Percentiles rank a stretch among this genome's conserved stretches.
phyloP scores from a whole-genome alignment of 2,329 filamentous ascomycete genomes.

The Alternaria sp. region DNA sequence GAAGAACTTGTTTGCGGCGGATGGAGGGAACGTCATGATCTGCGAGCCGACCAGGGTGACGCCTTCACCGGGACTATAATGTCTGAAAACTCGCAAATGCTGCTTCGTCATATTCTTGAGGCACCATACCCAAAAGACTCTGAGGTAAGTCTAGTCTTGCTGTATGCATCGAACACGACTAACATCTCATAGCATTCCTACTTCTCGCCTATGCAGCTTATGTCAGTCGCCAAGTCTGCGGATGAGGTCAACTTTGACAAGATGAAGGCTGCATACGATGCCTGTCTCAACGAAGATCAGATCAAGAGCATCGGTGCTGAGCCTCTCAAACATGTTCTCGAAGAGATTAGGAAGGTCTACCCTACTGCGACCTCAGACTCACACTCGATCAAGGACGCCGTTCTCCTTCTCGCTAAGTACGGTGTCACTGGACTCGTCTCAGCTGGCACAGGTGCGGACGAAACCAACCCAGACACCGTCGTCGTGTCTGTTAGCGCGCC shows the following conservation, averaged over 20 bases:
- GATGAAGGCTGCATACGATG: slow-evolving; percentile 69
- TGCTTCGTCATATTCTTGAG: slow-evolving; percentile 71
- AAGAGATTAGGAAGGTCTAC: slow-evolving; percentile 54
- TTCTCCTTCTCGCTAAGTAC: slow-evolving; percentile 59
- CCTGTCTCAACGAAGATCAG: slow-evolving; percentile 70
- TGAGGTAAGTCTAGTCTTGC: slow-evolving; percentile 22
- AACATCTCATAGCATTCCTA: slow-evolving; percentile 56
- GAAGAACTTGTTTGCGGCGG: slow-evolving; percentile 74
- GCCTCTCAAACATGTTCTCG: slow-evolving; percentile 67
- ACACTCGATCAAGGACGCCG: slow-evolving; percentile 54
- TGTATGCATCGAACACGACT: too few species aligned
- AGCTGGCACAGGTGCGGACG: slow-evolving; percentile 53
- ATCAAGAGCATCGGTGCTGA: slow-evolving; percentile 64
- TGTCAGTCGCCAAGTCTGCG: slow-evolving; percentile 50
- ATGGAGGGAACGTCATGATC: slow-evolving; percentile 70
- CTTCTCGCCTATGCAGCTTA: slow-evolving; percentile 55
- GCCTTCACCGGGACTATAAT: slow-evolving; percentile 69
- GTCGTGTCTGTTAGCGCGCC: slow-evolving; percentile 59
- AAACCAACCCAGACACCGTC: slow-evolving; percentile 64
- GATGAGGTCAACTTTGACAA: slow-evolving; percentile 73
- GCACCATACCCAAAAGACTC: slow-evolving; percentile 59
- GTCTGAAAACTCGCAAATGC: slow-evolving; percentile 66
- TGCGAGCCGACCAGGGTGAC: slow-evolving; percentile 70
- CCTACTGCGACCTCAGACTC: slow-evolving; percentile 17
- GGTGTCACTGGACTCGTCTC: slow-evolving; percentile 50